Conservation (phyloP, 2,329 filamentous ascomycete genomes). For the Madurella fahalii region DNA sequence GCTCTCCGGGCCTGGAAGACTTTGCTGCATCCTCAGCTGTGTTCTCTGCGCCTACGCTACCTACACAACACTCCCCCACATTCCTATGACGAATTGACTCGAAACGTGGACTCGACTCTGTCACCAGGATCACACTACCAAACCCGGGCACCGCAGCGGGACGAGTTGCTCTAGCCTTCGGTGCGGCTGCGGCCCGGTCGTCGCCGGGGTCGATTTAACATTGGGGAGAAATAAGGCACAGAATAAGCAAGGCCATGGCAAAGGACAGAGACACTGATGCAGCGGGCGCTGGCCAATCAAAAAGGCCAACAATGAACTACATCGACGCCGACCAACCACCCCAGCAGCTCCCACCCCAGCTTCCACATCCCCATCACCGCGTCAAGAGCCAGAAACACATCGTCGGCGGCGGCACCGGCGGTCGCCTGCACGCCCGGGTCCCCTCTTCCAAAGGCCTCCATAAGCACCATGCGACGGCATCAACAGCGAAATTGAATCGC, state of each 20-base stretch:
- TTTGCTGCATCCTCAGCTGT: neutral
- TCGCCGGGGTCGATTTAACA: neutral
- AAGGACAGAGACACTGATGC: slow-evolving; percentile 40
- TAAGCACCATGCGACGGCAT: slow-evolving; percentile 37
- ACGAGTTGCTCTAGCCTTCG: neutral
- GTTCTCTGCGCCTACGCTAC: too few relatives aligned
- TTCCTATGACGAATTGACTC: neutral
- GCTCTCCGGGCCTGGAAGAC: neutral
- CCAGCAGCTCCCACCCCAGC: slow-evolving; percentile 29
- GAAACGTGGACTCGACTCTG: neutral
- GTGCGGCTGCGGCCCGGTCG: too few relatives aligned
- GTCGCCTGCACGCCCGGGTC: slow-evolving; percentile 48
- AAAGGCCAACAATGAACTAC: slow-evolving; percentile 36
- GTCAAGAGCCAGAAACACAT: slow-evolving; percentile 41
- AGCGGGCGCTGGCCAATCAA: slow-evolving; percentile 52
- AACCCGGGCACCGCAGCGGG: neutral
- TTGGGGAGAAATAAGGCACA: slow-evolving; percentile 18
- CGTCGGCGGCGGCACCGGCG: slow-evolving; percentile 35
- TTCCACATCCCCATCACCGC: slow-evolving; percentile 31
- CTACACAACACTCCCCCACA: neutral
- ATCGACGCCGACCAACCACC: slow-evolving; percentile 29
- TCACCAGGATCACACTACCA: neutral
- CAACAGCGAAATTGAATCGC: slow-evolving; percentile 33
- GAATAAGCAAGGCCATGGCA: slow-evolving; percentile 18
- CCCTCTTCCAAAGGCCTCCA: slow-evolving; percentile 51